Conservation (phyloP, 73 alveolate genomes). For the Paramecium bursaria region DNA sequence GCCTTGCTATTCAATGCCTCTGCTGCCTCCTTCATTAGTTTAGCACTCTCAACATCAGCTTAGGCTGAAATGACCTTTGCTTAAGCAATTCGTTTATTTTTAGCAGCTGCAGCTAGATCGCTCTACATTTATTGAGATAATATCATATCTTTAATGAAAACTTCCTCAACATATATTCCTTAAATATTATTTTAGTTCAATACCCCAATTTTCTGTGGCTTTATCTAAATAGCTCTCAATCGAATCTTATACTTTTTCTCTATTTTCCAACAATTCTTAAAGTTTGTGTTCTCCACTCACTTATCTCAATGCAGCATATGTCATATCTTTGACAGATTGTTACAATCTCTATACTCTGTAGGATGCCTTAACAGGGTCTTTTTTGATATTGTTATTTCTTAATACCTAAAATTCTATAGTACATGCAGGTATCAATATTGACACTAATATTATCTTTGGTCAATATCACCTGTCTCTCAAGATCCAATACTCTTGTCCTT, state of each 20-base stretch:
- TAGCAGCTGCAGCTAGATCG: slow-evolving; percentile 62
- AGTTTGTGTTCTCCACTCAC: slow-evolving; percentile 59
- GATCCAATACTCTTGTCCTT: slow-evolving; percentile 56
- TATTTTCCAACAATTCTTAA: slow-evolving; percentile 27
- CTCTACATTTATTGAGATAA: slow-evolving; percentile 36
- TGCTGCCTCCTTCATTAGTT: slow-evolving; percentile 59
- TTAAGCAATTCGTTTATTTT: slow-evolving; percentile 52
- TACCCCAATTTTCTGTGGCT: slow-evolving; percentile 41
- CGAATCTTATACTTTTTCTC: slow-evolving; percentile 51
- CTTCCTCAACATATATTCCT: slow-evolving; percentile 51
- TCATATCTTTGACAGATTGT: slow-evolving; percentile 50
- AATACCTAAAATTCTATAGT: slow-evolving; percentile 48
- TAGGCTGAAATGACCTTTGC: slow-evolving; percentile 59
- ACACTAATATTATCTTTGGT: slow-evolving; percentile 43
- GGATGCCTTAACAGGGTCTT: slow-evolving; percentile 34
- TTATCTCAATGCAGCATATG: slow-evolving; percentile 51
- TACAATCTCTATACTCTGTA: slow-evolving; percentile 22
- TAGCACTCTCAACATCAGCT: slow-evolving; percentile 63
- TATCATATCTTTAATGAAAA: slow-evolving; percentile 50
- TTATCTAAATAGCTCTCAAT: slow-evolving; percentile 46
- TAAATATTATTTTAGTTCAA: too few relatives aligned
- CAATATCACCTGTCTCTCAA: slow-evolving; percentile 20
- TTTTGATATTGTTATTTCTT: background rate
- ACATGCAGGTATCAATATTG: slow-evolving; percentile 50
- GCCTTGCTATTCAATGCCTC: slow-evolving; percentile 55